Base-by-base conservation (phyloP, 805 yeast genomes). In the Wickerhamiella occidentalis region DNA sequence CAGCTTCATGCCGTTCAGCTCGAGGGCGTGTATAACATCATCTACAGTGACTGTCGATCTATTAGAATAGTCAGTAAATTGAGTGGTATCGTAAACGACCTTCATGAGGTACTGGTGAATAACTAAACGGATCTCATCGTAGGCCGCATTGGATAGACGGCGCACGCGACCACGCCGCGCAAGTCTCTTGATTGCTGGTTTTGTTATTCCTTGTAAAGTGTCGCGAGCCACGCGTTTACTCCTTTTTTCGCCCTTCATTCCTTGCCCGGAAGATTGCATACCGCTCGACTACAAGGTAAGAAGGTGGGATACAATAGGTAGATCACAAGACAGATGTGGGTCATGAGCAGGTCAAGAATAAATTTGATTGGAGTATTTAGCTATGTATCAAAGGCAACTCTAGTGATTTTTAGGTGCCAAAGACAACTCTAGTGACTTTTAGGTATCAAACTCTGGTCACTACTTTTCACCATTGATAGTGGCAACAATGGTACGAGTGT, bases 81-180 rank as follows among this genome's bases (percentile, higher is more conserved):
- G 88, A 65, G 90, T 96, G 64, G 98, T 96, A 65, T 92, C 97
- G 79, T 96, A 86, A 75, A 90, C 88, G 62, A 90, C 96, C 67
- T 85, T 82, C 75, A 87, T 95, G 69, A 90, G 80, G 84, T 90
- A 90, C 51, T 95, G 78, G 77, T 90, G 88, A 61, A 90, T 78
- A 61, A 90, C 96, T 62, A 83, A 88, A 78, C 97, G 86, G 67
- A 92, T 96, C 78, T 90, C 96, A 76, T 90, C 97, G 78, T 90
- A 90, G 70, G 90, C 90, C 69, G 88, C 77, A 71, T 95, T 96
- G 56, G 96, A 88, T 66, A 90, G 90, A 84, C 97, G 95, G 82
- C 90, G 92, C 68, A 90, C 97, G 87, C 97, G 97, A 77, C 97
- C 97, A 85, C 97, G 86, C 82, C 97, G 88, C 48, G 97, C 97